Percentiles rank a stretch among this genome's conserved stretches.
Conservation (phyloP, 2,329 filamentous ascomycete species). For the Phialocephala sp. region DNA sequence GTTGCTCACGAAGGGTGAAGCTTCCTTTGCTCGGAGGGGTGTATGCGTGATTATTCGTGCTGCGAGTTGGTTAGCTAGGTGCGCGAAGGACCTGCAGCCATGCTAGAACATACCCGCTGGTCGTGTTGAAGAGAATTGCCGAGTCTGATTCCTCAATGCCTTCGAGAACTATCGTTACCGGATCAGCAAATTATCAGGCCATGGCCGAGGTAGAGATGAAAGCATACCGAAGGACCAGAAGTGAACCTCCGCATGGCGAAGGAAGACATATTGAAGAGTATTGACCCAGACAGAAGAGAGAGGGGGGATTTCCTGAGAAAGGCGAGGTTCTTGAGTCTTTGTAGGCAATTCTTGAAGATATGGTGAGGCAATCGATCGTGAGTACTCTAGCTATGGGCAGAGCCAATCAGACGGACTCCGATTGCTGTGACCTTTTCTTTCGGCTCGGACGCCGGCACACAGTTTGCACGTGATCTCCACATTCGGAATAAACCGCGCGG, state of each 20-base stretch:
- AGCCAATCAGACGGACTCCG: conserved; percentile 26
- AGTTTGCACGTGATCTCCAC: neutral
- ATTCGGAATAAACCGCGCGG: no score
- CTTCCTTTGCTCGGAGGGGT: conserved; percentile 91
- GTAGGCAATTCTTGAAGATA: conserved; percentile 26
- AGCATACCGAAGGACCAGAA: conserved; percentile 61
- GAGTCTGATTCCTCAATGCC: conserved; percentile 62
- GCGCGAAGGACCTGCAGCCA: neutral
- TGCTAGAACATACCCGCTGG: conserved; percentile 67
- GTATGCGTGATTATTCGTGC: conserved; percentile 86
- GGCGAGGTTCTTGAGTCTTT: conserved; percentile 13
- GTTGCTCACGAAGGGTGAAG: conserved; percentile 80
- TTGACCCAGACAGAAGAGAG: conserved; percentile 23
- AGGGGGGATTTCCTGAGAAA: conserved; percentile 25
- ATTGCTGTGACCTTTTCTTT: conserved; percentile 20
- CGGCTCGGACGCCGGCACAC: neutral
- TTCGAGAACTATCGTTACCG: conserved; percentile 40
- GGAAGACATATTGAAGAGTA: conserved; percentile 60
- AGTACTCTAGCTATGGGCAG: conserved; percentile 30
- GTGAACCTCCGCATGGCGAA: conserved; percentile 68
- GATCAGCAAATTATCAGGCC: conserved; percentile 31
- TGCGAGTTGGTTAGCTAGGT: conserved; percentile 45
- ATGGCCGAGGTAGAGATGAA: conserved; percentile 24
- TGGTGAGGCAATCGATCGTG: conserved; percentile 6
- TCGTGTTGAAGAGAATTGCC: conserved; percentile 87